Conservation (phyloP, 208 protist species). For the Acanthamoeba triangularis region DNA sequence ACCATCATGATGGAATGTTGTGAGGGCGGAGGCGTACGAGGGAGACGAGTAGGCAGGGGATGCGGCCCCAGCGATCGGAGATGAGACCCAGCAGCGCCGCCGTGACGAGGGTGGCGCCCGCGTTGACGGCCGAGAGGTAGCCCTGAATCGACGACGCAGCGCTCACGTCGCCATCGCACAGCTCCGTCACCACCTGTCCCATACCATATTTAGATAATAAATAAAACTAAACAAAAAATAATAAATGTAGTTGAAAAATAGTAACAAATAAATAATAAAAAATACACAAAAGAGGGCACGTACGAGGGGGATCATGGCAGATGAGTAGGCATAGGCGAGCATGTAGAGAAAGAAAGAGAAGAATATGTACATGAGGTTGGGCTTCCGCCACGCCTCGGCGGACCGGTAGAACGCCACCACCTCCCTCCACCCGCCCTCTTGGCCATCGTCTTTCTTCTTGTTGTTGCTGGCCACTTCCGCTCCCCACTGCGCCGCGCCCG, state of each 20-base stretch:
- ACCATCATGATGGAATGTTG: not conserved
- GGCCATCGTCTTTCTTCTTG: not conserved
- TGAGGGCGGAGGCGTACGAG: not conserved
- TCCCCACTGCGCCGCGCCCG: not conserved
- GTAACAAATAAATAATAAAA: not conserved
- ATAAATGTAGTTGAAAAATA: not conserved
- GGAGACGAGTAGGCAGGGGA: not conserved
- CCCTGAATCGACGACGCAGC: not conserved
- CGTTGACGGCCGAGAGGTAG: not conserved
- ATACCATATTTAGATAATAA: not conserved
- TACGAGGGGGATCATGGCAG: not conserved
- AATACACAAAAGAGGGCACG: no score
- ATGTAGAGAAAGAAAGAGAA: slow-evolving; percentile 53
- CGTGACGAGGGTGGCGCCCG: not conserved
- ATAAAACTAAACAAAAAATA: not conserved
- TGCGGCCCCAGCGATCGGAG: not conserved
- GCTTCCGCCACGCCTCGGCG: not conserved
- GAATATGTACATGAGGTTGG: slow-evolving; percentile 47
- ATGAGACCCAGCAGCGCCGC: slow-evolving; percentile 10
- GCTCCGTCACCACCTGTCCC: not conserved
- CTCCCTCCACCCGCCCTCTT: not conserved
- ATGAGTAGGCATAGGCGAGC: not conserved
- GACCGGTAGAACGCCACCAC: not conserved
- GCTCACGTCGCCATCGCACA: slow-evolving; percentile 17
- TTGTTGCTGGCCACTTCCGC: not conserved